phyloP scores from a whole-genome alignment of 352 stramenopile species.

The Blastocystis sp. region DNA sequence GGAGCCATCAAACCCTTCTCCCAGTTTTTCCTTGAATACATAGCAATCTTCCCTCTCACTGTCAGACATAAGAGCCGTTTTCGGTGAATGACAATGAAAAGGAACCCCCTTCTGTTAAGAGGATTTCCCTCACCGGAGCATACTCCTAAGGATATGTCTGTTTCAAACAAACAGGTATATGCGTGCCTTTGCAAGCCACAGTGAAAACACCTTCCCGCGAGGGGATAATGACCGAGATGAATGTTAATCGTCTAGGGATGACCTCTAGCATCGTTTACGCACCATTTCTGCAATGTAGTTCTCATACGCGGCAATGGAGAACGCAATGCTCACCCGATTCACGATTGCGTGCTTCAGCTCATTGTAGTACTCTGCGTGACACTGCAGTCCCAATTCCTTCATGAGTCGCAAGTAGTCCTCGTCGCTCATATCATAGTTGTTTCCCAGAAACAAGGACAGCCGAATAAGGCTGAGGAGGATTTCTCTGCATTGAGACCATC shows the following conservation, averaged over 20 bases:
- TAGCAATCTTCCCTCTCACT: no score
- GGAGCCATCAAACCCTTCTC: no score
- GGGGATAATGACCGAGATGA: conserved; percentile 23
- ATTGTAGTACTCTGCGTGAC: not conserved
- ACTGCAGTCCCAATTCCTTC: conserved; percentile 4
- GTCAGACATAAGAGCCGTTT: no score
- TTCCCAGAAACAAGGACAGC: conserved; percentile 12
- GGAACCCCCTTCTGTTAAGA: no score
- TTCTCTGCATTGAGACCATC: conserved; percentile 21
- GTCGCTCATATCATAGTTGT: conserved; percentile 29
- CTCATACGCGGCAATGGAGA: conserved; percentile 14
- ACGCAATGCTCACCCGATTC: not conserved
- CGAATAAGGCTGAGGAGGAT: conserved; percentile 2
- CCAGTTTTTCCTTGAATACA: no score
- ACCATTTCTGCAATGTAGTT: not conserved
- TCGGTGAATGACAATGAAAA: no score
- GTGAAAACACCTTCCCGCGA: not conserved
- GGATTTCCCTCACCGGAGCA: no score
- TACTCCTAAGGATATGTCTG: no score
- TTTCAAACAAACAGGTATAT: no score
- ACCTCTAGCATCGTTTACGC: no score
- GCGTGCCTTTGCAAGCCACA: not conserved
- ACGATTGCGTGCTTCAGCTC: conserved; percentile 8
- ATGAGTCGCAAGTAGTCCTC: not conserved
- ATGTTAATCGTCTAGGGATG: conserved; percentile 10